Conservation (phyloP, 179 eudicot species). For the Amaranthus tricolor region DNA sequence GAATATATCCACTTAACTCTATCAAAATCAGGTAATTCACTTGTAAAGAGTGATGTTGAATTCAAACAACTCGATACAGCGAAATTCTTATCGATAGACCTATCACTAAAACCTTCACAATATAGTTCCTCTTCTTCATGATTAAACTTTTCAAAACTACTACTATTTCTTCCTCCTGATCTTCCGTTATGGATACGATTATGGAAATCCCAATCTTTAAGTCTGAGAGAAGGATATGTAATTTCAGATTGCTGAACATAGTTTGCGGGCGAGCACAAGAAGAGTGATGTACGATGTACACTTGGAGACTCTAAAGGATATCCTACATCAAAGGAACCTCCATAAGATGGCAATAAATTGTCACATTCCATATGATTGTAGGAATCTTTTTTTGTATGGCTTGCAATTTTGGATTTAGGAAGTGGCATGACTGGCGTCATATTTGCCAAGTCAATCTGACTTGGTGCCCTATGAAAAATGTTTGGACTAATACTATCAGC, state of each 20-base stretch:
- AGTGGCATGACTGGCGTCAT: constrained; percentile 26
- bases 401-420: constrained; percentile 21
- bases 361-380: constrained; percentile 19
- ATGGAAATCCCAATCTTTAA: constrained; percentile 30
- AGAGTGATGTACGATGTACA: constrained; percentile 21
- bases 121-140: constrained; percentile 31
- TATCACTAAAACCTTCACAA: constrained; percentile 19
- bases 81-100: constrained; percentile 15
- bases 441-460: constrained; percentile 28
- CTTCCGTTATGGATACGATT: constrained; percentile 22
- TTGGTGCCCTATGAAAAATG: constrained; percentile 22
- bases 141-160: constrained; percentile 25
- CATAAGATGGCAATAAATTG: constrained; percentile 21
- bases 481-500: constrained; percentile 27
- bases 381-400: constrained; percentile 24
- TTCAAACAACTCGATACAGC: constrained; percentile 13
- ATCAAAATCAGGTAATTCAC: constrained; percentile 21
- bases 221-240: constrained; percentile 29
- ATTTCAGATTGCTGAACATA: constrained; percentile 29
- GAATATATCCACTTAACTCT: constrained; percentile 19
- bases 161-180: constrained; percentile 21
- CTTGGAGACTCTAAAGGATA: constrained; percentile 22
- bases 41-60: constrained; percentile 13
- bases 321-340: constrained; percentile 24
- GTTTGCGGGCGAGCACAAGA: constrained; percentile 23